phyloP scores from a whole-genome alignment of 768 basidiomycete genomes.

The Boletus subparvulus region DNA sequence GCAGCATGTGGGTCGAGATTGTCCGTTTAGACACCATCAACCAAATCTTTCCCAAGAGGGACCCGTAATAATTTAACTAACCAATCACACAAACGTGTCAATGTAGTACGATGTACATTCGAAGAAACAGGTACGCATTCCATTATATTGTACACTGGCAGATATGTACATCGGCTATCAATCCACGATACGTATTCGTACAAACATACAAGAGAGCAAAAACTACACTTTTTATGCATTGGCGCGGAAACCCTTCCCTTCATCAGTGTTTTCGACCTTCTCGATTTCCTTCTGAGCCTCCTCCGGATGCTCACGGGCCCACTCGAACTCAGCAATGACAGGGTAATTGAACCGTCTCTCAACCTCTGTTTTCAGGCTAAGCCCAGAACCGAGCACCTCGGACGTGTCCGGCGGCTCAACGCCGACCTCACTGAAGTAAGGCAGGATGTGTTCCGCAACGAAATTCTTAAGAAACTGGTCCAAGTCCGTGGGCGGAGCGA shows the following conservation, averaged over 20 bases:
- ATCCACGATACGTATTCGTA: neutral
- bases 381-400: neutral
- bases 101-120: no score
- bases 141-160: no score
- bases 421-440: neutral
- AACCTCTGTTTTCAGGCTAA: neutral
- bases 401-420: neutral
- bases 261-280: neutral
- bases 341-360: slow-evolving; percentile 2
- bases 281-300: slow-evolving; percentile 1
- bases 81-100: no score
- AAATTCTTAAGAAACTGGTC: neutral
- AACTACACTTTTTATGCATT: neutral
- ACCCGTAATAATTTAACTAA: no score
- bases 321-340: slow-evolving; percentile 6
- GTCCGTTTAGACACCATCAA: no score
- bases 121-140: no score
- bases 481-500: neutral
- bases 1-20: no score
- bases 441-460: no score
- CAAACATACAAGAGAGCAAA: neutral
- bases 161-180: neutral
- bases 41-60: no score
- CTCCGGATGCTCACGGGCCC: slow-evolving; percentile 12
- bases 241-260: neutral